Evolutionary conservation across 768 basidiomycete species (phyloP), one percentile per base, ranked within the genome.

Genomic region (Asterophora lycoperdoides): DNA sequence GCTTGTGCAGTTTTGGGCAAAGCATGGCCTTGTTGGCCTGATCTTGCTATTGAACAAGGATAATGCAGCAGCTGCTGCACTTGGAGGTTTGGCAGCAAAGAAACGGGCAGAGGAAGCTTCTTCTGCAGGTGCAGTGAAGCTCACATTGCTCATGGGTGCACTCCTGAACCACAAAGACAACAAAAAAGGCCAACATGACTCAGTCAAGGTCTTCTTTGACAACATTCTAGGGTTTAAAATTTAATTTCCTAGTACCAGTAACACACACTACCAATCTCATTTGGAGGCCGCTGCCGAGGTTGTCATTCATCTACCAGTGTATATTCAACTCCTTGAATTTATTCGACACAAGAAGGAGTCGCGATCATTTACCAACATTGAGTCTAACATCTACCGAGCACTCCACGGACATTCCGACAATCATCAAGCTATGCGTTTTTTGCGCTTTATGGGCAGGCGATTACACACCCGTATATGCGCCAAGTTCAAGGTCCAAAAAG

Each of bases 121-220:
- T 9, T 10, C 8, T 2, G 9, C 9, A 4, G 30, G 30, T 2
- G 30, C 9, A 4, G 13, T 9, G 3, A 9, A 32, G 3, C 2
- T 13, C 3, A 32, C 30, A 8, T 10, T 32, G 30, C 30, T 32
- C 4, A 13, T 9, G 13, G 30, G 30, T 9, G 8, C 13, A 13
- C 3, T 32, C 8, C 13, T 9, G 3, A 9, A 13, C 8, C 8
- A 32, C 30, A 32, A 70, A 44, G 66, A 71, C 37, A 52, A 68
- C 8, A 72, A 69, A 35, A 65, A 64, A 32, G 68, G 69, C 17
- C 67, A 68, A 36, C 61, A 64, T 8, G 68, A 70, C 29, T 55
- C 56, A 0, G 61, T 51, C 48, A 35, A 46, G 20, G 40, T 47
- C 26, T 66, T 43, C 37, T 61, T 66, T 29, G 58, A 65, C 29